Evolutionary conservation across 768 basidiomycete genomes (phyloP).

Genomic region (Dacryopinax spathularia): DNA sequence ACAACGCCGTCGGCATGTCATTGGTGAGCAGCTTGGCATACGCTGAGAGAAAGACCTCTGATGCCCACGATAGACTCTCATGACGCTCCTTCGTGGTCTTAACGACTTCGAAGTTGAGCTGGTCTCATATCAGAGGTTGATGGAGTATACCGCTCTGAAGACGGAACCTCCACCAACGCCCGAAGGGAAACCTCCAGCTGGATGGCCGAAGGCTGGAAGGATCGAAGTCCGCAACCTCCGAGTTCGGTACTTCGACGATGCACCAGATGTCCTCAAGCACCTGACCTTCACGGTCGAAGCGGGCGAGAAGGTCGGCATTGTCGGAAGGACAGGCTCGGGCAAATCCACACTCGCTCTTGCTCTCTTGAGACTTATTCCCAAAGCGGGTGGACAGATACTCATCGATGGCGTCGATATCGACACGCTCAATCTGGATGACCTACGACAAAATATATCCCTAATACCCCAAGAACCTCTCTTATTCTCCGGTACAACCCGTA

Average conservation of each 20-base stretch:
- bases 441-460: neutral
- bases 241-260: neutral
- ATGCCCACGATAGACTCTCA: neutral
- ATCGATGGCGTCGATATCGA: neutral
- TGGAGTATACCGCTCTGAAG: neutral
- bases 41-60: neutral
- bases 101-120: neutral
- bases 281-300: neutral
- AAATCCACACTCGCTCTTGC: constrained; percentile 4
- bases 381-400: neutral
- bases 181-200: neutral
- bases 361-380: neutral
- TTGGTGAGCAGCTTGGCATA: neutral
- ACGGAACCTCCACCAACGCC: neutral
- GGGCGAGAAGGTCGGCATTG: constrained; percentile 7
- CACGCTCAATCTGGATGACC: neutral
- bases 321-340: constrained; percentile 4
- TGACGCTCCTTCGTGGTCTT: neutral
- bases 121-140: neutral
- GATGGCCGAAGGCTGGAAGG: neutral
- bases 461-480: neutral
- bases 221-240: neutral
- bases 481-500: neutral
- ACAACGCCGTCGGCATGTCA: neutral
- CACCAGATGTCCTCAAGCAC: neutral